Evolutionary conservation across 2,329 filamentous ascomycete genomes (phyloP).

Genomic region (Fonsecaea multimorphosa): DNA sequence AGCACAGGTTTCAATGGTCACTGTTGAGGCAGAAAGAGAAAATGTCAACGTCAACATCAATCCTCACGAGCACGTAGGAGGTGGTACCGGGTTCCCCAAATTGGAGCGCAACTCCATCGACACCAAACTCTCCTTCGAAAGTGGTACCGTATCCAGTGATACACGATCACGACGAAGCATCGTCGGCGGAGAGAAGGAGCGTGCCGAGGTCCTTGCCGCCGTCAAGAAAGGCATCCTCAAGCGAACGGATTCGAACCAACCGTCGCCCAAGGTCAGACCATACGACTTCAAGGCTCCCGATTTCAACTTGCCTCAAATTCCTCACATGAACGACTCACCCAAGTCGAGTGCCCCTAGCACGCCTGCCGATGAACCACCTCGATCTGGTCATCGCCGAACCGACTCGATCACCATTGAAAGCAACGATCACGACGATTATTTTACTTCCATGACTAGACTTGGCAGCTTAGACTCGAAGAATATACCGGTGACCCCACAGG

Average conservation of each 20-base stretch:
- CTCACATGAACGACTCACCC: conserved; percentile 75
- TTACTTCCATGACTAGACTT: conserved; percentile 73
- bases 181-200: conserved; percentile 84
- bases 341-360: conserved; percentile 87
- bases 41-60: conserved; percentile 74
- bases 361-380: conserved; percentile 70
- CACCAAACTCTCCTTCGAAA: conserved; percentile 53
- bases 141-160: conserved; percentile 51
- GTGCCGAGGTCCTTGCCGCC: conserved; percentile 87
- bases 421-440: conserved; percentile 96
- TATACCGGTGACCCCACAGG: conserved; percentile 76
- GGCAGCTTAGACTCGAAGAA: conserved; percentile 75
- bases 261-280: conserved; percentile 71
- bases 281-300: conserved; percentile 61
- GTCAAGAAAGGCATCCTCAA: conserved; percentile 97
- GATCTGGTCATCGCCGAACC: conserved; percentile 65
- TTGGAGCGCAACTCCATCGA: conserved; percentile 83
- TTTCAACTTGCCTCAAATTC: conserved; percentile 66
- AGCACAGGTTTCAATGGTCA: conserved; percentile 93
- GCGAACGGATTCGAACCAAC: conserved; percentile 70
- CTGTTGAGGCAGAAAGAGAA: conserved; percentile 89
- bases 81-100: conserved; percentile 81
- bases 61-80: conserved; percentile 70
- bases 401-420: conserved; percentile 76
- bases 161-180: conserved; percentile 78